Evolutionary conservation across 2,329 filamentous ascomycete species (phyloP).

Genomic region (Biscogniauxia mediterranea): DNA sequence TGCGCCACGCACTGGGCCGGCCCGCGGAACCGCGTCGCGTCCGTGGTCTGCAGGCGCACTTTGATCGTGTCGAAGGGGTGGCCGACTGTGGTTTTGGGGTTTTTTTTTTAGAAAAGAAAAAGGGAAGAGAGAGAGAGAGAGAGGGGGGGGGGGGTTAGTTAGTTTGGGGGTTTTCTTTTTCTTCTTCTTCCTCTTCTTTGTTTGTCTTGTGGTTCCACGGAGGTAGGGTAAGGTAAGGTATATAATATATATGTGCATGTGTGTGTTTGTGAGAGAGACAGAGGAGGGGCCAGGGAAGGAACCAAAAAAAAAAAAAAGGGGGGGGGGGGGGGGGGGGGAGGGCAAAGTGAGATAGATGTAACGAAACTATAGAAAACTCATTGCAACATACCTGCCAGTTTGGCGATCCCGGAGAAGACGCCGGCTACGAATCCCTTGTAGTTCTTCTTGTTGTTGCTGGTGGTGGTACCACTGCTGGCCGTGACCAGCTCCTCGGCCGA

Average conservation of each 20-base stretch:
- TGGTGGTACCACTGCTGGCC: slow-evolving; percentile 1
- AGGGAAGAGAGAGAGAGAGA: too few relatives aligned
- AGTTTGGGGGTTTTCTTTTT: slow-evolving; percentile 5
- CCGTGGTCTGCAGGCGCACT: slow-evolving; percentile 87
- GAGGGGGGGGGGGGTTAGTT: background rate
- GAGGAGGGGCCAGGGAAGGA: too few relatives aligned
- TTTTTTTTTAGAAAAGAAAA: too few relatives aligned
- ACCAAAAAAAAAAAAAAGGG: too few relatives aligned
- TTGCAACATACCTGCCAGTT: slow-evolving; percentile 67
- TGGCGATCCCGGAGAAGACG: slow-evolving; percentile 92
- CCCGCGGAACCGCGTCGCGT: slow-evolving; percentile 74
- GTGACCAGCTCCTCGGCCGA: slow-evolving; percentile 20
- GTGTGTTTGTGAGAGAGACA: too few relatives aligned
- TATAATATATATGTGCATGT: too few relatives aligned
- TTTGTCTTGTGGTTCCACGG: too few relatives aligned
- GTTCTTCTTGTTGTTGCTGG: slow-evolving; percentile 43
- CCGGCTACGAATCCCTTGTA: slow-evolving; percentile 98
- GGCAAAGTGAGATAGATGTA: background rate
- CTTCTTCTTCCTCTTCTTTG: too few relatives aligned
- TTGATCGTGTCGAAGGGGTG: slow-evolving; percentile 95
- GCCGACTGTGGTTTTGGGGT: slow-evolving; percentile 44
- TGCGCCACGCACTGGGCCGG: slow-evolving; percentile 82
- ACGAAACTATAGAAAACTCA: background rate
- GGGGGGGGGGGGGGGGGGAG: background rate
- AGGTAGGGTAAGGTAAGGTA: too few relatives aligned